A percentile compares a stretch with the other conserved stretches of the same genome.
Conservation (phyloP, 2,329 filamentous ascomycete species). For the Dactylellina cionopaga region DNA sequence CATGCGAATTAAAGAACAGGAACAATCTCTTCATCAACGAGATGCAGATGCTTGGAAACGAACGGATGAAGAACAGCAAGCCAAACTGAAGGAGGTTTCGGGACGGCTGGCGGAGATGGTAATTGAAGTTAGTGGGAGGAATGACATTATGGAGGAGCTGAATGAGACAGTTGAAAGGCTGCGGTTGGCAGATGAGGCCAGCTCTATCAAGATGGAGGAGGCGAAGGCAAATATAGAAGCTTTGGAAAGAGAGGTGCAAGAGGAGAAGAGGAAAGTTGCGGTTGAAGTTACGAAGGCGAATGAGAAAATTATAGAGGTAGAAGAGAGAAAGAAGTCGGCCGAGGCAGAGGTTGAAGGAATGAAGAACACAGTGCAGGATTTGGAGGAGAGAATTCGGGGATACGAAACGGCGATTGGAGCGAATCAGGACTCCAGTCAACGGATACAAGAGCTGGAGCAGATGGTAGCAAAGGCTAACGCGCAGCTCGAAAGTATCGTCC, state of each 20-base stretch:
- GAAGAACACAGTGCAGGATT: constrained; percentile 6
- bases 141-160: constrained; percentile 44
- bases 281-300: constrained; percentile 10
- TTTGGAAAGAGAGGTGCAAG: constrained; percentile 33
- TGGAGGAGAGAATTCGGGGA: constrained; percentile 27
- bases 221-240: constrained; percentile 27
- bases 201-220: constrained; percentile 19
- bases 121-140: constrained; percentile 28
- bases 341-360: constrained; percentile 15
- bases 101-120: constrained; percentile 49
- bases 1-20: constrained; percentile 47
- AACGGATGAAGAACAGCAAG: constrained; percentile 42
- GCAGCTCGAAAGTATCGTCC: constrained; percentile 26
- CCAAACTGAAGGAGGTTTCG: constrained; percentile 35
- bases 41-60: constrained; percentile 44
- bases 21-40: constrained; percentile 34
- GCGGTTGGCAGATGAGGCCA: constrained; percentile 39
- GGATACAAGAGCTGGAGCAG: constrained; percentile 22
- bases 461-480: constrained; percentile 12
- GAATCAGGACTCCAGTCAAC: constrained; percentile 17
- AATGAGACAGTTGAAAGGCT: constrained; percentile 42
- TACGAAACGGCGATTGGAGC: constrained; percentile 15
- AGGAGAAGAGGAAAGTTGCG: constrained; percentile 23
- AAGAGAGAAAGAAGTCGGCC: constrained; percentile 7
- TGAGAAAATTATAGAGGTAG: constrained; percentile 10